phyloP scores from a whole-genome alignment of 495 filamentous ascomycete species.

The Pseudomonodictys pantanalensis region DNA sequence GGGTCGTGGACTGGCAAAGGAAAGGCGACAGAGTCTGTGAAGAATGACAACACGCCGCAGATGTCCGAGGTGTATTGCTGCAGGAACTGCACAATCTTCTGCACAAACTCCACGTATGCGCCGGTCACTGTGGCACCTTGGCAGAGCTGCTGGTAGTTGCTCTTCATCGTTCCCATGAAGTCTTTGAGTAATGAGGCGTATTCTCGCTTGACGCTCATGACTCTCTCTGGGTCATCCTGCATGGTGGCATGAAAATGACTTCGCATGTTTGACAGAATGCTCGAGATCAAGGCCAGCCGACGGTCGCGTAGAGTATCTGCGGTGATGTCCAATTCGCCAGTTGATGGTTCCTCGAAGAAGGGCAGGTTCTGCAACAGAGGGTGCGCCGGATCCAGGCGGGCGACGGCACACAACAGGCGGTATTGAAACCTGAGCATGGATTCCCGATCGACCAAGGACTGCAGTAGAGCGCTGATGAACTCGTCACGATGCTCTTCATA shows the following conservation, averaged over 20 bases:
- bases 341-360: slow-evolving; percentile 49
- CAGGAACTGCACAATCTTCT: slow-evolving; percentile 59
- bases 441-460: slow-evolving; percentile 62
- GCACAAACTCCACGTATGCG: slow-evolving; percentile 67
- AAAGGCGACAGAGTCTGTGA: slow-evolving; percentile 63
- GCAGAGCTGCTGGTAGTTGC: slow-evolving; percentile 61
- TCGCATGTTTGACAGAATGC: slow-evolving; percentile 65
- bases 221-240: slow-evolving; percentile 33
- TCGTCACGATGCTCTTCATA: slow-evolving; percentile 47
- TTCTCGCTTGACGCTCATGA: slow-evolving; percentile 46
- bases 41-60: slow-evolving; percentile 61
- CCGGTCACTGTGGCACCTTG: slow-evolving; percentile 46
- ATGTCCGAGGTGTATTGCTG: slow-evolving; percentile 66
- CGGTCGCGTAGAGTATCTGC: slow-evolving; percentile 55
- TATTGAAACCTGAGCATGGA: slow-evolving; percentile 68
- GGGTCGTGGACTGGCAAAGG: slow-evolving; percentile 65
- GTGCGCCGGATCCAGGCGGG: slow-evolving; percentile 50
- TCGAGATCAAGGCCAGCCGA: slow-evolving; percentile 60
- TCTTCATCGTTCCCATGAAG: slow-evolving; percentile 67
- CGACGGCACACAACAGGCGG: slow-evolving; percentile 54
- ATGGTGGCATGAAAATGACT: slow-evolving; percentile 5
- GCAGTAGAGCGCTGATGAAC: slow-evolving; percentile 58
- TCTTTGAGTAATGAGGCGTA: slow-evolving; percentile 55
- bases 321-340: slow-evolving; percentile 50
- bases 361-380: slow-evolving; percentile 61